Base-by-base conservation (phyloP, 768 basidiomycete species). In the Boletus vermiculosoides region DNA sequence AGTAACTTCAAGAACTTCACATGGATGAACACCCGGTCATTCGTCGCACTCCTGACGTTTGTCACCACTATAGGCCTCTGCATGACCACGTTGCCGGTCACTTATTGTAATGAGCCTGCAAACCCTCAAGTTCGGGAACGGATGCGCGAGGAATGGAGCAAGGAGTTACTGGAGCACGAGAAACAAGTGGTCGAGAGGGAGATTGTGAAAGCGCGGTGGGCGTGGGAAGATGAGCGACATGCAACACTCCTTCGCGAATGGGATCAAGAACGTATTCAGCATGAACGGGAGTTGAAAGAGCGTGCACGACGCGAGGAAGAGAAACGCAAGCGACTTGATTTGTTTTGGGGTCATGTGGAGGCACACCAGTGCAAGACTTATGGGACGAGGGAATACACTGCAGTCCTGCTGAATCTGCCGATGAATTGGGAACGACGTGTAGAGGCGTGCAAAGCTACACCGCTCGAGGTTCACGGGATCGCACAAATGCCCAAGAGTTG, bases 381-480 rank as follows among this genome's bases (percentile, higher is more conserved):
- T 16, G 68, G 60, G 1, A 66, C 65, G 28, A 58, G 69, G 33
- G 65, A 67, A 54, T 75, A 73, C 11, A 65, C 67, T 11, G 73
- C 74, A 0, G 50, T 61, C 6, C 54, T 74, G 0, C 57, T 60
- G 46, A 74, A 74, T 40, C 52, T 72, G 2, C 74, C 71, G 2
- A 20, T 28, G 15, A 30, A 45, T 8, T 73, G 70, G 52, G 53
- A 49, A 41, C 56, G 13, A 2, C 56, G 58, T 3, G n/a, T 72
- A 3, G 61, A 65, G n/a, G 64, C 64, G 12, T 71, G 70, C 56
- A 68, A 45, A 37, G 61, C 55, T 9, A 71, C 60, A 1, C 50
- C 63, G 1, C 53, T 71, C 1, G 60, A 60, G 20, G n/a, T 71
- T 16, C 71, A 72, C n/a, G 70, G 66, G 11, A 28, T 54, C 4